A percentile compares a stretch with the other conserved stretches of the same genome.
phyloP scores from a whole-genome alignment of 2,329 filamentous ascomycete genomes.

The Lecanicillium sp. region DNA sequence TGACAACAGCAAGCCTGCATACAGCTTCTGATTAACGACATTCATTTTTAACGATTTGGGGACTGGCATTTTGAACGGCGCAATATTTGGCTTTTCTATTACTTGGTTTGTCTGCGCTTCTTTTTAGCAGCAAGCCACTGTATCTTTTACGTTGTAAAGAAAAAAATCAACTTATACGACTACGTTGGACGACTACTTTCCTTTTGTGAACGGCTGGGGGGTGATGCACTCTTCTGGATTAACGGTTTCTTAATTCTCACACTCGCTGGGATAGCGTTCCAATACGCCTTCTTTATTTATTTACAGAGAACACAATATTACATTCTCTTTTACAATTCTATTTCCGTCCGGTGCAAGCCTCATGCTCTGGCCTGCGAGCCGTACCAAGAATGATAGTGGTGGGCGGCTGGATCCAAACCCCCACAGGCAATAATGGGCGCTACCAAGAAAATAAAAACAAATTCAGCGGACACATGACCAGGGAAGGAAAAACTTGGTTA shows the following conservation, averaged over 20 bases:
- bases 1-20: neutral
- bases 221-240: neutral
- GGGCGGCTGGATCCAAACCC: too few relatives aligned
- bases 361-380: too few relatives aligned
- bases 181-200: neutral
- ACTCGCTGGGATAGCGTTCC: too few relatives aligned
- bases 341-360: too few relatives aligned
- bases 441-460: neutral
- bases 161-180: neutral
- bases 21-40: neutral
- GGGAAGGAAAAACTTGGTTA: neutral
- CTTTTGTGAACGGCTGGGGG: too few relatives aligned
- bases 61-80: constrained; percentile 6
- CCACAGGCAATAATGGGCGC: neutral
- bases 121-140: neutral
- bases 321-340: too few relatives aligned
- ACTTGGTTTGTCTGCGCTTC: constrained; percentile 4
- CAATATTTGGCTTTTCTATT: neutral
- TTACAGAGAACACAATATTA: too few relatives aligned
- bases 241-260: neutral
- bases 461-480: neutral
- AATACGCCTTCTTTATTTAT: too few relatives aligned
- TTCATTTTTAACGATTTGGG: constrained; percentile 11
- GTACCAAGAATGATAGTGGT: too few relatives aligned
- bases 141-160: neutral